Conservation (phyloP, 2,329 filamentous ascomycete species). For the Monosporascus sp. region DNA sequence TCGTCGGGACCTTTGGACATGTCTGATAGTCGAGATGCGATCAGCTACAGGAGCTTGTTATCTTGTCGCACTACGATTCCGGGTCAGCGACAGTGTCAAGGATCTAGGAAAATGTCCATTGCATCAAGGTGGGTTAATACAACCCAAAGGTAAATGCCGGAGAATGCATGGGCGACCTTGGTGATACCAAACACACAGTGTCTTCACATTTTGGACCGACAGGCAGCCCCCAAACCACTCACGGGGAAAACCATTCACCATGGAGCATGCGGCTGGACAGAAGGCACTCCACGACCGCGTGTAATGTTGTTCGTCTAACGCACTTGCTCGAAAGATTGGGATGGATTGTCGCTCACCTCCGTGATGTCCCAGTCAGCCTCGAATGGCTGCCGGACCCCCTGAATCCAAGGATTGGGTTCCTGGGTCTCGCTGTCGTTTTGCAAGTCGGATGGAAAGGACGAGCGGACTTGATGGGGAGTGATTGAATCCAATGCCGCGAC, state of each 20-base stretch:
- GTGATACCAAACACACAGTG: too few relatives aligned
- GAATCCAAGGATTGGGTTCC: conserved; percentile 17
- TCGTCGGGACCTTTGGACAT: conserved; percentile 25
- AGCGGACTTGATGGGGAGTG: conserved; percentile 9
- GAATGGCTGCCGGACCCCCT: conserved; percentile 22
- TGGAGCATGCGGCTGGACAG: too few relatives aligned
- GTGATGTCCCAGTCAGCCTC: conserved; percentile 14
- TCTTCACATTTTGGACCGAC: not conserved
- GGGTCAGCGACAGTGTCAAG: not conserved
- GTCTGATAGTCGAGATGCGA: conserved; percentile 1
- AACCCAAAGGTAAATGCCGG: too few relatives aligned
- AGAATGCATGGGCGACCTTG: too few relatives aligned
- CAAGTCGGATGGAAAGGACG: conserved; percentile 6
- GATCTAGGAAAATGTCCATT: not conserved
- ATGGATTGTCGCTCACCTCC: conserved; percentile 15
- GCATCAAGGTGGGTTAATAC: not conserved
- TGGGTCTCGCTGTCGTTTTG: conserved; percentile 1
- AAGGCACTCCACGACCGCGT: too few relatives aligned
- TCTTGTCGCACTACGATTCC: not conserved
- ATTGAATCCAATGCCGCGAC: not conserved
- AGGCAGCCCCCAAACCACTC: not conserved
- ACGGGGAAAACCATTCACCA: too few relatives aligned
- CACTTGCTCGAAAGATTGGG: not conserved
- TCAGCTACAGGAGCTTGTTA: not conserved
- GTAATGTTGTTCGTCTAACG: not conserved